These are phyloP conservation scores for Xylariales sp. DNA, from an alignment of 2,329 filamentous ascomycete genomes.

Conservation along the genomic window DNA sequence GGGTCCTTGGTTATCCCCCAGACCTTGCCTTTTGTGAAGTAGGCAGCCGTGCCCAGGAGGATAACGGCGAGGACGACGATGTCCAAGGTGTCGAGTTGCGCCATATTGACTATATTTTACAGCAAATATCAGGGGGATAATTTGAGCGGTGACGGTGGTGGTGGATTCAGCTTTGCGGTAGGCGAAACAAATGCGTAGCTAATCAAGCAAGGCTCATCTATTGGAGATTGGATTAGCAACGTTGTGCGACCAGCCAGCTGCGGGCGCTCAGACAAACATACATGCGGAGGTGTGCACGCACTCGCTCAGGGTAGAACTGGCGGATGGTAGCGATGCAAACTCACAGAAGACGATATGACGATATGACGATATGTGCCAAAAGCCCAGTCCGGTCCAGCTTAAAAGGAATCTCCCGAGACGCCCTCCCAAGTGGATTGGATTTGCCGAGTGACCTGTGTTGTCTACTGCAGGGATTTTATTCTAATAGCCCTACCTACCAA, in stretches of 20 bases:
- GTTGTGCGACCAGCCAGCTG: constrained; percentile 22
- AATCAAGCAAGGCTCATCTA: background rate
- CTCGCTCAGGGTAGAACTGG: constrained; percentile 8
- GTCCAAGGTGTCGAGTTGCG: constrained; percentile 95
- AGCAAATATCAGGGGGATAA: constrained; percentile 36
- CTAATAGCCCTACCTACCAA: constrained; percentile 21
- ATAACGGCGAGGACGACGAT: constrained; percentile 88
- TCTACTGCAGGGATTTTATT: constrained; percentile 29
- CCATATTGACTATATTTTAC: constrained; percentile 69
- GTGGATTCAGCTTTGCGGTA: background rate
- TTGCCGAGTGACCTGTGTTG: constrained; percentile 28
- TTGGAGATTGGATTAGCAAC: constrained; percentile 25
- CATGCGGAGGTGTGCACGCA: constrained; percentile 10
- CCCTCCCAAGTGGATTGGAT: constrained; percentile 27
- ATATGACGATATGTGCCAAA: constrained; percentile 11
- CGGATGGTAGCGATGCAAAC: constrained; percentile 11
- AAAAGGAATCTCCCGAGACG: constrained; percentile 17
- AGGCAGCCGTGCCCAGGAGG: constrained; percentile 87
- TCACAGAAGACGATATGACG: constrained; percentile 17
- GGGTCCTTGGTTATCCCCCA: constrained; percentile 92
- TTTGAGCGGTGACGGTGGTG: background rate
- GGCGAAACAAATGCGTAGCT: constrained; percentile 13
- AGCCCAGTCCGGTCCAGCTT: constrained; percentile 13
- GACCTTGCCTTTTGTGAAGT: constrained; percentile 97
- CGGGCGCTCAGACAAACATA: background rate